A percentile compares a stretch with the other conserved stretches of the same genome.
These are phyloP conservation scores for Pseudogymnoascus sp. DNA, from an alignment of 2,329 filamentous ascomycete genomes.

Conservation along the genomic window DNA sequence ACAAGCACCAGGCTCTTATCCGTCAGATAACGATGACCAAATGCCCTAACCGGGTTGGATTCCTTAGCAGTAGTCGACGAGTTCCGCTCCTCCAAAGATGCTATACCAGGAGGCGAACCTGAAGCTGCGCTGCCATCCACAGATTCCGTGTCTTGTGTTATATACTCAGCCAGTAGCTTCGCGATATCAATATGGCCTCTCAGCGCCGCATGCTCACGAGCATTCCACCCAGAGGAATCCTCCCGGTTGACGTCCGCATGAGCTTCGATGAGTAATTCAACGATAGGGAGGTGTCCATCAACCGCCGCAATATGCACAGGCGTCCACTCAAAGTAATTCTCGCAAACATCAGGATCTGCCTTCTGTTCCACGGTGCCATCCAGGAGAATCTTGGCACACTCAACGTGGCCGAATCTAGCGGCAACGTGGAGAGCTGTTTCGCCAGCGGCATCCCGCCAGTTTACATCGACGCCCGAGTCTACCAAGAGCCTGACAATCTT, in stretches of 20 bases:
- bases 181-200: constrained; percentile 82
- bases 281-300: constrained; percentile 70
- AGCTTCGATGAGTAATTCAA: constrained; percentile 66
- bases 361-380: constrained; percentile 61
- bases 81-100: constrained; percentile 53
- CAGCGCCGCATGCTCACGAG: constrained; percentile 84
- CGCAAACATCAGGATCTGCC: constrained; percentile 64
- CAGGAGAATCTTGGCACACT: constrained; percentile 71
- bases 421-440: constrained; percentile 90
- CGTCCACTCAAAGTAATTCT: constrained; percentile 87
- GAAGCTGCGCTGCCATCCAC: constrained; percentile 22
- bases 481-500: constrained; percentile 81
- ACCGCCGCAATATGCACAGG: constrained; percentile 90
- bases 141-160: constrained; percentile 21
- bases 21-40: constrained; percentile 89
- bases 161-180: constrained; percentile 47
- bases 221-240: constrained; percentile 89
- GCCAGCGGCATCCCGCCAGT: constrained; percentile 81
- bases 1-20: constrained; percentile 85
- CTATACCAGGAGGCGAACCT: constrained; percentile 41
- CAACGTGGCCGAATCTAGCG: constrained; percentile 73
- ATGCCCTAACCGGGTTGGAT: constrained; percentile 80
- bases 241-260: constrained; percentile 65
- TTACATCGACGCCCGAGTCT: constrained; percentile 82
- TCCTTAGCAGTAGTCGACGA: constrained; percentile 41